Percentiles rank a stretch among this genome's conserved stretches.
Conservation (phyloP, 176 grass and related monocot genomes). For the Avena insularis region DNA sequence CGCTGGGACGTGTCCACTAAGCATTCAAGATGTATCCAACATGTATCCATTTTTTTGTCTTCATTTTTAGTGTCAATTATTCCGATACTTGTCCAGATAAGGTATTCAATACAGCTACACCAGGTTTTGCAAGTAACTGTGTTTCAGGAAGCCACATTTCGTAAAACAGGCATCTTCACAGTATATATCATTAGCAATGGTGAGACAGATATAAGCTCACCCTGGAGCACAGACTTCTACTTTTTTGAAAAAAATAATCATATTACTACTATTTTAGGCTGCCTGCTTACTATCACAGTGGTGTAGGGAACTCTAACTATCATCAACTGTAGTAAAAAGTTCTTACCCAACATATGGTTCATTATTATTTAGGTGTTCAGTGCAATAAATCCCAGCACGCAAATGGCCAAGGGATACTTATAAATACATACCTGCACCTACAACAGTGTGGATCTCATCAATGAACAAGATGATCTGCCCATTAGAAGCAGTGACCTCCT, state of each 20-base stretch:
- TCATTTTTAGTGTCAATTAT: neutral
- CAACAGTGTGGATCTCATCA: slow-evolving; percentile 97
- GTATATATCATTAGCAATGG: neutral
- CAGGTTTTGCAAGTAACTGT: neutral
- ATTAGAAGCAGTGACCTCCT: slow-evolving; percentile 93
- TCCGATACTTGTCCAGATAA: neutral
- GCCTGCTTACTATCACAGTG: neutral
- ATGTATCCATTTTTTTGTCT: neutral
- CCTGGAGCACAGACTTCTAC: slow-evolving; percentile 9
- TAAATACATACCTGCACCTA: slow-evolving; percentile 83
- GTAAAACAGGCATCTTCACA: slow-evolving; percentile 1
- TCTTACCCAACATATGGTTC: neutral
- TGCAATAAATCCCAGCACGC: slow-evolving; percentile 8
- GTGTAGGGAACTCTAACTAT: neutral
- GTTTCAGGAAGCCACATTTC: neutral
- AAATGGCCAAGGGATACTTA: neutral
- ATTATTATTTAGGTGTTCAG: neutral
- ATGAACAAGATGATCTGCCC: slow-evolving; percentile 97
- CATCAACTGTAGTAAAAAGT: neutral
- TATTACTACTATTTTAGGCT: slow-evolving; percentile 16
- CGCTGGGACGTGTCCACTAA: neutral
- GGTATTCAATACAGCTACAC: neutral
- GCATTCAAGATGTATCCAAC: slow-evolving; percentile 5
- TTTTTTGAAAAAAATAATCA: neutral
- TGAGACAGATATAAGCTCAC: neutral